Evolutionary conservation across 148 eudicot species (phyloP), one percentile per base, ranked within the genome.

Genomic region (Euryodendron excelsum): DNA sequence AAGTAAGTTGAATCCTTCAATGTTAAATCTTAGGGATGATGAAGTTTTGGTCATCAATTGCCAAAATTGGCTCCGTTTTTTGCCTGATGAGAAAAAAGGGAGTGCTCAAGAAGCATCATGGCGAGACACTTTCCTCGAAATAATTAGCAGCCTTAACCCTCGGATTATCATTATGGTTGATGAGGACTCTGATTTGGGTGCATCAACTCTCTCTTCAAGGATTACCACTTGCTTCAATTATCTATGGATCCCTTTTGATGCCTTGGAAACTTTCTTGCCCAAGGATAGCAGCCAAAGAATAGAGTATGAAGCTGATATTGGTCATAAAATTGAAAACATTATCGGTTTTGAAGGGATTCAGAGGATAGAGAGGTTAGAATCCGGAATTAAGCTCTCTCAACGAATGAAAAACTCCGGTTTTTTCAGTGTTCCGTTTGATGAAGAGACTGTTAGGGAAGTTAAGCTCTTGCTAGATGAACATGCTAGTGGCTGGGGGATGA

Each of bases 401-500:
- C 31, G 86, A 23, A 84, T 84, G 83, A 73, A 23, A 25, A 82
- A 77, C 18, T 18, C 33, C 21, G 85, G 87, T 0, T 84, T 73
- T 66, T 47, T 47, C 1, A 81, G 87, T 27, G 78, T 79, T 52
- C 81, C 83, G 37, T 86, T 84, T 56, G 28, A 78, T 69, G 89
- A 86, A 37, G 87, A 84, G 44, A 84, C 85, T 3, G 33, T 86
- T 34, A 71, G 39, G 74, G 85, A 86, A 66, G 87, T 86, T 7
- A 86, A 84, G 73, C n/a, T 74, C 6, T 82, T 86, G 85, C 66
- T 86, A 45, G 87, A 86, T 73, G 89, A 86, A 61, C 85, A 86
- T 86, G 89, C 89, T 2, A 86, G 89, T 71, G 86, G 89, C 34
- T 86, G 89, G 89, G 87, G 89, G 2, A 86, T 86, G 89, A 86